Percentiles rank a stretch among this genome's conserved stretches.
phyloP scores from a whole-genome alignment of 345 rosid genomes.

The Excoecaria agallocha region DNA sequence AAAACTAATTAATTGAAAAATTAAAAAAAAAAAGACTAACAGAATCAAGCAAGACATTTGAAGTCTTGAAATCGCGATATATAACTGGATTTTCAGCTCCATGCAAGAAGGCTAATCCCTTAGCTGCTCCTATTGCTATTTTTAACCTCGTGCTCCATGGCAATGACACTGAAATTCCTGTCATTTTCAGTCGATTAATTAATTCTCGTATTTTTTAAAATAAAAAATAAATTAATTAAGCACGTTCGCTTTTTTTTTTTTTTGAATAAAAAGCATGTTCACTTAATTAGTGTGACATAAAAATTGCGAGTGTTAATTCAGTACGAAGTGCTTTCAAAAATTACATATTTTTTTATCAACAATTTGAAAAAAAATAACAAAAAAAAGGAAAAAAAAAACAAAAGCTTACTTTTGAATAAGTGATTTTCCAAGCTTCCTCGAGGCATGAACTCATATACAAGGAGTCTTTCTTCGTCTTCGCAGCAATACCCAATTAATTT shows the following conservation, averaged over 20 bases:
- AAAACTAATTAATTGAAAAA: neutral
- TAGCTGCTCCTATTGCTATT: slow-evolving; percentile 84
- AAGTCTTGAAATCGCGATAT: slow-evolving; percentile 91
- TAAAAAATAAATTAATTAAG: neutral
- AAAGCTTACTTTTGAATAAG: slow-evolving; percentile 69
- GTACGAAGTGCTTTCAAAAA: no score
- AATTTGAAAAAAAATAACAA: no score
- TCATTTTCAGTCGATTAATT: no score
- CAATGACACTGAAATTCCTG: slow-evolving; percentile 67
- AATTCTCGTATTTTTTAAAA: no score
- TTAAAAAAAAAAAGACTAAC: slow-evolving; percentile 34
- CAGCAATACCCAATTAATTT: slow-evolving; percentile 90
- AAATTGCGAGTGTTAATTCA: no score
- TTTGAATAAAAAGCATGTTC: no score
- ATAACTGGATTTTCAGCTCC: slow-evolving; percentile 82
- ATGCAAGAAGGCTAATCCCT: slow-evolving; percentile 86
- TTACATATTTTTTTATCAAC: no score
- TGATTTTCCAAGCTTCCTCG: slow-evolving; percentile 94
- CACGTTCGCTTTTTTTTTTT: no score
- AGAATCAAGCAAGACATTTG: slow-evolving; percentile 81
- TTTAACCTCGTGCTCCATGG: slow-evolving; percentile 89
- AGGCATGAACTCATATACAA: slow-evolving; percentile 93
- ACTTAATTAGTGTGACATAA: no score
- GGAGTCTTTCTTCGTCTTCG: slow-evolving; percentile 84
- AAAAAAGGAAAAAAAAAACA: no score